phyloP scores from a whole-genome alignment of 257 asterid species.

The Forsythia viridissima region DNA sequence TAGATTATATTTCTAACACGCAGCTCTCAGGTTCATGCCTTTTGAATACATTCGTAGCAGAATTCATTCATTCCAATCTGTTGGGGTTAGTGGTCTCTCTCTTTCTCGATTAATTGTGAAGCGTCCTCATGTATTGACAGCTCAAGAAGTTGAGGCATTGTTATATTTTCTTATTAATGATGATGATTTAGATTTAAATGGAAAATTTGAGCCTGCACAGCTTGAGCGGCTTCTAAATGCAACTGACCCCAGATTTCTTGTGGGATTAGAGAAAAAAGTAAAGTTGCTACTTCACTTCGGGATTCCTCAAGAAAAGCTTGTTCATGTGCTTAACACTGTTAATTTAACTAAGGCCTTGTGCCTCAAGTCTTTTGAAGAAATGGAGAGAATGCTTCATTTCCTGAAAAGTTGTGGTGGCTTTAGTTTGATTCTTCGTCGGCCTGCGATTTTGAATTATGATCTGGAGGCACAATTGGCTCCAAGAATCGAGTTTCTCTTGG shows the following conservation, averaged over 20 bases:
- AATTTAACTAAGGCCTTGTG: slow-evolving; percentile 69
- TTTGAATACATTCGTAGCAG: slow-evolving; percentile 52
- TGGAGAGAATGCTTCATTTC: slow-evolving; percentile 62
- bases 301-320: slow-evolving; percentile 58
- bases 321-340: slow-evolving; percentile 64
- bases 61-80: slow-evolving; percentile 47
- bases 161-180: slow-evolving; percentile 34
- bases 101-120: slow-evolving; percentile 58
- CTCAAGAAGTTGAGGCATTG: slow-evolving; percentile 46
- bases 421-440: slow-evolving; percentile 68
- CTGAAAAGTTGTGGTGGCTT: slow-evolving; percentile 68
- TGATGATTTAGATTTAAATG: slow-evolving; percentile 48
- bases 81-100: slow-evolving; percentile 51
- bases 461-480: slow-evolving; percentile 74
- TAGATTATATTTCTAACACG: no score
- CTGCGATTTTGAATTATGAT: slow-evolving; percentile 66
- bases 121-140: slow-evolving; percentile 60
- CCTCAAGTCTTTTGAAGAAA: slow-evolving; percentile 55
- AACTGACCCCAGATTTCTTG: slow-evolving; percentile 48
- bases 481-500: slow-evolving; percentile 63
- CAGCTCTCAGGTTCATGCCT: slow-evolving; percentile 41
- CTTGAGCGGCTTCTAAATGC: slow-evolving; percentile 56
- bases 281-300: slow-evolving; percentile 56
- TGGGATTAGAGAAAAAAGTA: slow-evolving; percentile 66
- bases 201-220: slow-evolving; percentile 52